Percentiles rank a stretch among this genome's conserved stretches.
Evolutionary conservation across 2,329 filamentous ascomycete species (phyloP).

Genomic region (Aureobasidium musti): DNA sequence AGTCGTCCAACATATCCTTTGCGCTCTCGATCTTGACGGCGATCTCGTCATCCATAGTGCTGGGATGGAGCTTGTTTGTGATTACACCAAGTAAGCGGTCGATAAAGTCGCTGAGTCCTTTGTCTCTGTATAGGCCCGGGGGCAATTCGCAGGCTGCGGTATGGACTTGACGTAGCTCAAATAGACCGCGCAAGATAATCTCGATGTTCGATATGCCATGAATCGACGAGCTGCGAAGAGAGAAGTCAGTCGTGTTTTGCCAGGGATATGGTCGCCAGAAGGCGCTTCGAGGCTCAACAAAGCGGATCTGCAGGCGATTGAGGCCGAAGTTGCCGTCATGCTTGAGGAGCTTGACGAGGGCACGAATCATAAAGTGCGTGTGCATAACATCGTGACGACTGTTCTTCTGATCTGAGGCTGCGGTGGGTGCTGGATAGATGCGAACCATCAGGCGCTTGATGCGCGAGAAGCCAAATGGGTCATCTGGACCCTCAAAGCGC

Average conservation of each 20-base stretch:
- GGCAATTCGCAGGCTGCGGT: conserved; percentile 36
- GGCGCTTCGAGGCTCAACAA: conserved; percentile 26
- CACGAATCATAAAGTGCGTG: conserved; percentile 39
- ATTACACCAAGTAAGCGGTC: conserved; percentile 32
- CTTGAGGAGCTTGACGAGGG: conserved; percentile 36
- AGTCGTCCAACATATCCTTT: conserved; percentile 31
- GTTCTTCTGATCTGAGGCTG: conserved; percentile 5
- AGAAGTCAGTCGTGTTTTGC: conserved; percentile 9
- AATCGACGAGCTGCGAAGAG: conserved; percentile 34
- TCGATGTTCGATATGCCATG: conserved; percentile 37
- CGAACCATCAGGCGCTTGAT: conserved; percentile 38
- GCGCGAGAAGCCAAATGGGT: conserved; percentile 36
- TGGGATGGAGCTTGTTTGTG: conserved; percentile 22
- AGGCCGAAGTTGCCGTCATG: conserved; percentile 33
- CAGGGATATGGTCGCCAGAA: conserved; percentile 1
- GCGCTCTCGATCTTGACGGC: conserved; percentile 31
- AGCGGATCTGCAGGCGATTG: conserved; percentile 34
- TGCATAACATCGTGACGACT: conserved; percentile 35
- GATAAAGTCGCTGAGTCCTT: conserved; percentile 32
- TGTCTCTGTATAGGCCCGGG: conserved; percentile 30
- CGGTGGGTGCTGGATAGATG: conserved; percentile 34
- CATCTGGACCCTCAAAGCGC: conserved; percentile 33
- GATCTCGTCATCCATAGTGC: conserved; percentile 18
- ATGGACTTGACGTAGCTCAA: conserved; percentile 35
- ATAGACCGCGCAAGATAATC: conserved; percentile 36